Percentiles rank a stretch among this genome's conserved stretches.
These are phyloP conservation scores for Colletotrichum sublineola DNA, from an alignment of 2,329 filamentous ascomycete genomes.

Conservation along the genomic window DNA sequence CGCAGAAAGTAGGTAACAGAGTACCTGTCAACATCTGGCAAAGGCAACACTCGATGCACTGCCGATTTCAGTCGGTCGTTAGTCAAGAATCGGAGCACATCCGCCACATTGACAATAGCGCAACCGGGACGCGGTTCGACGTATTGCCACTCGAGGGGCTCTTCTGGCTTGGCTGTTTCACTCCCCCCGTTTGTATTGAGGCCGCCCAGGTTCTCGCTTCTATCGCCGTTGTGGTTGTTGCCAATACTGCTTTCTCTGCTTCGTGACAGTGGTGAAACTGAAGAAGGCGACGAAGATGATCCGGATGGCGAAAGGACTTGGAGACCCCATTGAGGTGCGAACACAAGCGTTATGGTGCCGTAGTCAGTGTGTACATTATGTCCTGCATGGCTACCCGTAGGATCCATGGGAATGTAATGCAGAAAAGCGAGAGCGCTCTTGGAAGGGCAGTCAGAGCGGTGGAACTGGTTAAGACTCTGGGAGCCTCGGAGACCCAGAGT, in stretches of 20 bases:
- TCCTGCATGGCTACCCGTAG: not conserved
- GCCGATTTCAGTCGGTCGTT: not conserved
- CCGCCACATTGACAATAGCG: not conserved
- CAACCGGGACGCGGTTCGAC: not conserved
- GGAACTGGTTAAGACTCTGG: constrained; percentile 1
- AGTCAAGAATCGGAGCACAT: constrained; percentile 3
- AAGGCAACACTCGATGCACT: not conserved
- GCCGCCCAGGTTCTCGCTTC: not conserved
- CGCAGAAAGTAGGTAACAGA: constrained; percentile 3
- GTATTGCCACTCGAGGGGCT: constrained; percentile 2
- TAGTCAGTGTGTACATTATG: constrained; percentile 3
- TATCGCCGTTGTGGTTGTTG: too few species aligned
- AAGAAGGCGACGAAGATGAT: not conserved
- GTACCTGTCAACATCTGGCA: not conserved
- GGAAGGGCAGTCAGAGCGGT: not conserved
- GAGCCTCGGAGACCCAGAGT: not conserved
- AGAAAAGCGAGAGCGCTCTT: constrained; percentile 9
- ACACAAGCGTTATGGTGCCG: not conserved
- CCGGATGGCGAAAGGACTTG: not conserved
- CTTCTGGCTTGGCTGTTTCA: not conserved
- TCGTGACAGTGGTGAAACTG: not conserved
- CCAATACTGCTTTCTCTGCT: not conserved
- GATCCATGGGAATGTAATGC: constrained; percentile 9
- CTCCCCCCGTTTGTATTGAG: not conserved
- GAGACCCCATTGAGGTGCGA: not conserved